A percentile compares a stretch with the other conserved stretches of the same genome.
These are phyloP conservation scores for Pseudohyphozyma bogoriensis DNA, from an alignment of 768 basidiomycete species.

Conservation along the genomic window DNA sequence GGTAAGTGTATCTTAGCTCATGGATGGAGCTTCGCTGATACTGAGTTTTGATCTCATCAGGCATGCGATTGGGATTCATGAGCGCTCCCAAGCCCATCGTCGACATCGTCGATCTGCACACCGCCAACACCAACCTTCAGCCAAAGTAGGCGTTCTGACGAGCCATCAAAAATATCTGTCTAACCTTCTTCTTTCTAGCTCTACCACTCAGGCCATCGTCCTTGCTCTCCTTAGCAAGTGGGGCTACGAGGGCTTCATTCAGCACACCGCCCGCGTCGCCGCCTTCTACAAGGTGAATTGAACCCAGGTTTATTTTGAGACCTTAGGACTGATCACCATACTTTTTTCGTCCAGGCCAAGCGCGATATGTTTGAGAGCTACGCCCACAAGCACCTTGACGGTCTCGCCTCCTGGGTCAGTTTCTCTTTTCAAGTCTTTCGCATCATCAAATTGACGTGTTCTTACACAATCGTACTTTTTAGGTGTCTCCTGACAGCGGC, in stretches of 20 bases:
- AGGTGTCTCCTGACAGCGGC: conserved; percentile 46
- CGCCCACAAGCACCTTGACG: conserved; percentile 64
- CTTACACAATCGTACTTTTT: conserved; percentile 44
- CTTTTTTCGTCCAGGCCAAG: too few species aligned
- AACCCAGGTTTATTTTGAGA: too few species aligned
- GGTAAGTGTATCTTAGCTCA: conserved; percentile 34
- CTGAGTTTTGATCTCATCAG: conserved; percentile 46
- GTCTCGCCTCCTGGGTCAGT: conserved; percentile 49
- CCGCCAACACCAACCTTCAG: conserved; percentile 47
- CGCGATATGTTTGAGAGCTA: conserved; percentile 67
- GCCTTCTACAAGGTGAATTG: conserved; percentile 55
- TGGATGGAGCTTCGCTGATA: background rate
- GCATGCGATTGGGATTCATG: conserved; percentile 70
- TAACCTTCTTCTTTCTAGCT: conserved; percentile 4
- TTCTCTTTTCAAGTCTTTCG: conserved; percentile 37
- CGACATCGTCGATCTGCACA: conserved; percentile 60
- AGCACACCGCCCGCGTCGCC: conserved; percentile 48
- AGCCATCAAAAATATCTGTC: conserved; percentile 1
- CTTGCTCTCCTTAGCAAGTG: conserved; percentile 54
- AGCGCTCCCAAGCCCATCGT: conserved; percentile 62
- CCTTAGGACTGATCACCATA: too few species aligned
- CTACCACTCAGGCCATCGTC: conserved; percentile 46
- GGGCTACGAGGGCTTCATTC: conserved; percentile 65
- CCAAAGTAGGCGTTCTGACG: conserved; percentile 27
- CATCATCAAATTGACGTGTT: background rate